Evolutionary conservation across 805 yeast species (phyloP), one percentile per base, ranked within the genome.

Genomic region (Candida dendrica): DNA sequence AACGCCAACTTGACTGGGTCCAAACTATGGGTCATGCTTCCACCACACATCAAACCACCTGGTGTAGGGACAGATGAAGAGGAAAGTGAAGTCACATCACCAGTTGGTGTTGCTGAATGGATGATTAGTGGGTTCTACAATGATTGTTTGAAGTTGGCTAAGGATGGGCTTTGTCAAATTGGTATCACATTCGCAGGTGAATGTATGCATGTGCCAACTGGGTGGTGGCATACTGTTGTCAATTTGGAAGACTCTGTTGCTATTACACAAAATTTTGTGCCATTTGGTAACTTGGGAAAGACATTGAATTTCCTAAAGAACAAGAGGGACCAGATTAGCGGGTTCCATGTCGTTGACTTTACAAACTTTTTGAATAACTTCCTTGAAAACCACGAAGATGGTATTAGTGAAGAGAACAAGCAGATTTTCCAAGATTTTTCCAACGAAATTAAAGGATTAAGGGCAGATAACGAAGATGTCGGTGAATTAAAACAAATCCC

Each of bases 221-320:
- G 95, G 1, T 89, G 97, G 97, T 89, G 97, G 97, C 97, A 89
- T 66, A 68, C 80, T 37, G 97, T 90, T 26, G 85, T 89, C n/a
- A 89, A 89, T 52, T 55, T 89, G 11, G 84, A 81, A 44, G 88
- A 83, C 55, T 69, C 80, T n/a, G 79, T 89, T 16, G 97, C 96
- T 0, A 63, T 89, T 52, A 89, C 97, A 0, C 95, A 87, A 49
- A 89, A 89, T 59, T 89, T 90, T 60, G 90, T 87, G 10, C 95
- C 96, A 0, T 57, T 58, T 34, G 71, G 76, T 35, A 77, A 78
- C 45, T 59, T 89, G 31, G 67, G 73, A n/a, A 65, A 70, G 31
- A 93, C 79, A 3, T 64, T 86, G 43, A 63, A 73, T 48, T 89
- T 89, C 53, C 72, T 89, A 55, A 75, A 79, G 52, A 69, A 75